Evolutionary conservation across 2,329 filamentous ascomycete species (phyloP).

Genomic region (Chrysoporthe deuterocubensis): DNA sequence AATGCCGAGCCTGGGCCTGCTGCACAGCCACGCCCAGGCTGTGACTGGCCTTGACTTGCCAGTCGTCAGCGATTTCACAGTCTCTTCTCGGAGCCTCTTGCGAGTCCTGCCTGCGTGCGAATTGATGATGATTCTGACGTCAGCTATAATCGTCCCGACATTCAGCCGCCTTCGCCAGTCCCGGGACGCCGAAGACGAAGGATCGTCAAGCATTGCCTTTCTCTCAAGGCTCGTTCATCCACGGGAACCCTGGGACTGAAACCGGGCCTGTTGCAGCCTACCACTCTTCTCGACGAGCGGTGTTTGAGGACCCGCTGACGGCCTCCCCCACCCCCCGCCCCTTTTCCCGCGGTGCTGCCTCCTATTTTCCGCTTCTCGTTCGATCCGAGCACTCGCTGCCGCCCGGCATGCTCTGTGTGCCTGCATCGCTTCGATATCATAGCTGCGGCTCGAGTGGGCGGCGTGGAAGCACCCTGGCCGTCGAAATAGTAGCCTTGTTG

Average conservation of each 20-base stretch:
- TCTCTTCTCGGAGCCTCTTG: not conserved
- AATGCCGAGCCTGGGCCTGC: not conserved
- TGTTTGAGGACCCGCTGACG: constrained; percentile 25
- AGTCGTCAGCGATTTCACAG: not conserved
- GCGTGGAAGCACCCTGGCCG: not conserved
- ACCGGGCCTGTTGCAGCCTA: constrained; percentile 25
- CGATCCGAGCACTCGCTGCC: not conserved
- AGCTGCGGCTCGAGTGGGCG: not conserved
- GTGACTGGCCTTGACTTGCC: not conserved
- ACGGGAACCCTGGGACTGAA: constrained; percentile 23
- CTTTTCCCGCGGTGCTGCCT: not conserved
- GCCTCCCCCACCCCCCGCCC: not conserved
- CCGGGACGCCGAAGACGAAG: constrained; percentile 14
- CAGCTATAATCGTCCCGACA: constrained; percentile 12
- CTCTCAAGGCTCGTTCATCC: constrained; percentile 18
- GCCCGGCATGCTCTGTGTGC: not conserved
- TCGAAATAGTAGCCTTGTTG: constrained; percentile 2
- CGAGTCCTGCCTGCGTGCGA: not conserved
- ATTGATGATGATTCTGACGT: not conserved
- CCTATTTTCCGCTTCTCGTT: not conserved
- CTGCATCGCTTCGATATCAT: not conserved
- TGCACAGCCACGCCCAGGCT: not conserved
- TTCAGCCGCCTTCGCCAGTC: constrained; percentile 8
- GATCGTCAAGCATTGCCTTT: constrained; percentile 16
- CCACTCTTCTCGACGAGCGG: constrained; percentile 19